Base-by-base conservation (phyloP, 2,329 filamentous ascomycete genomes). In the Dactylonectria macrodidyma region DNA sequence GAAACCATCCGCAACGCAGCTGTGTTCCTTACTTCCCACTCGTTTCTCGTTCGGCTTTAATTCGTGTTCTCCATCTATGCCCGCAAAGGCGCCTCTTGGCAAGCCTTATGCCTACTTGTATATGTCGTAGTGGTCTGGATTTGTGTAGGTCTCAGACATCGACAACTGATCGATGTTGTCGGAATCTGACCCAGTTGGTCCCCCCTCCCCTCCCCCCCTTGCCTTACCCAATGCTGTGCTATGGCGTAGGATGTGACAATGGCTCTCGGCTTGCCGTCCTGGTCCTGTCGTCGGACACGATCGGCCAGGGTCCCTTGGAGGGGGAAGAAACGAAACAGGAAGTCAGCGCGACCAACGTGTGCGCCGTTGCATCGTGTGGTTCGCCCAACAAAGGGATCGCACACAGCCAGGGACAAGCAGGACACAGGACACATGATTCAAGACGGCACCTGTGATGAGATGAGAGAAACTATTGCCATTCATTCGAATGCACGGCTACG, bases 321-420 rank as follows among this genome's bases (percentile, higher is more conserved):
- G 19, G 26, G 22, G 62, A 30, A 30, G 70, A 75, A 75, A 75
- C 73, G 50, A 73, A 75, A 73, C 71, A 69, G 71, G 71, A 69
- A 74, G 51, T 47, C 69, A 65, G 61, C 54, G 64, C 63, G 55
- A 44, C 47, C 65, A 33, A 52, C 48, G 48, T 62, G 67, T 48
- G 69, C 14, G 16, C 48, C 33, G 26, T 33, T 26, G 48, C 50
- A 52, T 52, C 7, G n/a, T 36, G 30, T 36, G 26, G 9, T 10
- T 36, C 33, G 34, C 34, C 33, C 59, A 55, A 30, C 26, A 30
- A 30, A 33, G 47, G 19, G 19, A 36, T 47, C 26, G 30, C 30
- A 55, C 9, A n/a, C 41, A 55, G 26, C 26, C 26, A 7, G 26
- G 26, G 26, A 30, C 26, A 30, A 7, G 26, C 26, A 30, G 26